Evolutionary conservation across 257 asterid species (phyloP).

Genomic region (Scutellaria galericulata): DNA sequence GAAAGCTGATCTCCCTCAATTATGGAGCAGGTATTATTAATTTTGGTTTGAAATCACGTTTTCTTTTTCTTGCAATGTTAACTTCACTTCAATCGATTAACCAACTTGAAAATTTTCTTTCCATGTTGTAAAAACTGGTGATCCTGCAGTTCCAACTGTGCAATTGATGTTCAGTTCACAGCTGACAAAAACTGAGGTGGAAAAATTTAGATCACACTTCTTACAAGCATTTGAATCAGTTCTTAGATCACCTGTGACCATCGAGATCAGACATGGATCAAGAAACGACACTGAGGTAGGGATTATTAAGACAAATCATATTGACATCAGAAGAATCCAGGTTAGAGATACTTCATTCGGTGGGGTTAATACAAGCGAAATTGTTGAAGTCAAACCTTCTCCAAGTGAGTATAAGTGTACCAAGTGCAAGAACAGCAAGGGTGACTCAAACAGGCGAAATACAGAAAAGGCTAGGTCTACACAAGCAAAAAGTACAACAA

Average conservation of each 20-base stretch:
- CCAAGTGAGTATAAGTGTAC: slow-evolving; percentile 32
- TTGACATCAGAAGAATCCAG: too few relatives aligned
- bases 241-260: slow-evolving; percentile 70
- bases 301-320: too few relatives aligned
- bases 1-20: slow-evolving; percentile 70
- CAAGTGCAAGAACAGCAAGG: slow-evolving; percentile 29
- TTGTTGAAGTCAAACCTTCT: slow-evolving; percentile 55
- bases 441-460: slow-evolving; percentile 24
- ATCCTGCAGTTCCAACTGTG: slow-evolving; percentile 80
- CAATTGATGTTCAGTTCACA: slow-evolving; percentile 74
- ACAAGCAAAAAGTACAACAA: slow-evolving; percentile 22
- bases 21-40: slow-evolving; percentile 74
- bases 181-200: slow-evolving; percentile 69
- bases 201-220: slow-evolving; percentile 67
- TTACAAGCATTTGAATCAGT: slow-evolving; percentile 85
- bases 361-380: slow-evolving; percentile 54
- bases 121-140: not conserved
- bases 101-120: too few relatives aligned
- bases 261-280: slow-evolving; percentile 58
- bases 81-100: too few relatives aligned
- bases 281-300: too few relatives aligned
- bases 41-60: not conserved
- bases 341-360: slow-evolving; percentile 43
- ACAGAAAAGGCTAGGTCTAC: not conserved
- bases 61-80: too few relatives aligned